Base-by-base conservation (phyloP, 257 asterid genomes). In the Leptodermis oblonga region DNA sequence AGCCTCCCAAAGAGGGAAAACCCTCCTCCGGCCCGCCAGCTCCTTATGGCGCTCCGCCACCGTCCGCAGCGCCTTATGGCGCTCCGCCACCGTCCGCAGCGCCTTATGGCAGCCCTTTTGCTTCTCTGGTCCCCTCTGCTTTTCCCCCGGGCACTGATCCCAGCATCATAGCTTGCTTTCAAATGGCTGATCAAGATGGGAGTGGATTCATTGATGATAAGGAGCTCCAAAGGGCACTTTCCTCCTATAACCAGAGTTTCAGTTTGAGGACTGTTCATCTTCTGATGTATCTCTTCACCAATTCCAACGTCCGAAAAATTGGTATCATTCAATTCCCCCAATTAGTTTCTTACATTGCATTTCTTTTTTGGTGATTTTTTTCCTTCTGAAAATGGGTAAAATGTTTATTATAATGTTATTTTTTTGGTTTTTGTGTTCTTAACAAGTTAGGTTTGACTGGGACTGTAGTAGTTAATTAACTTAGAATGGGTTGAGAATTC, bases 131-230 rank as follows among this genome's bases (percentile, higher is more conserved):
- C 25, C 96, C 97, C 18, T 93, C 99, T 17, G 84, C 85, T 15
- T 93, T 93, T 46, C 95, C 99, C 0, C 96, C 99, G 2, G 99
- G 99, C 23, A 88, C 94, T 23, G 99, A 93, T 76, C 97, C 97
- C 51, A 86, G 73, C 72, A 80, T 90, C 72, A 63, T 93, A 28
- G 85, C 96, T 1, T 80, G 88, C 63, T 93, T 93, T 41, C 96
- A 88, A 78, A 58, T 82, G 55, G 97, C 97, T 26, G 99, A 93
- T 82, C 95, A 77, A 74, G 99, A 93, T 67, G 95, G 96, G 3
- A 93, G 99, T 62, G 99, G 99, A 0, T 87, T 90, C 10, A 93
- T 93, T 60, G 99, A 93, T 45, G 99, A 93, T 43, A 85, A 81
- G 85, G 99, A 93, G 84, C 87, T 93, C 56, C 97, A 90, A 80